Conservation (phyloP, 371 early-diverging fungal species). For the Mucor mucedo region DNA sequence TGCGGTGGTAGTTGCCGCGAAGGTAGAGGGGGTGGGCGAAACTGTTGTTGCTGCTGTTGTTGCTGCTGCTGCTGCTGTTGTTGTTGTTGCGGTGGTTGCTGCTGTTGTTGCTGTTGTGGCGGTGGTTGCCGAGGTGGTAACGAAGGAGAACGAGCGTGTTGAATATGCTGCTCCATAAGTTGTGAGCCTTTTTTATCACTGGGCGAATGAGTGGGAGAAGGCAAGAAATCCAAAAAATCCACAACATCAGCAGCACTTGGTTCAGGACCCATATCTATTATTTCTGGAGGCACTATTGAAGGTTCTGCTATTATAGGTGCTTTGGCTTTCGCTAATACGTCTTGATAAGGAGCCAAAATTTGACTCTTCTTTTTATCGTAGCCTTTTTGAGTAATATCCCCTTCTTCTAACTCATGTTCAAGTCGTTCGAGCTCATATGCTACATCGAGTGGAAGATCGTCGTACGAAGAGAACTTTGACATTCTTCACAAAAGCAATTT, state of each 20-base stretch:
- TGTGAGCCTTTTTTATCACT: conserved; percentile 26
- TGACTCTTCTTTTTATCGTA: conserved; percentile 61
- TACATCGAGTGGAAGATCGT: conserved; percentile 49
- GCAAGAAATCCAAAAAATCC: conserved; percentile 54
- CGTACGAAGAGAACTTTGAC: conserved; percentile 31
- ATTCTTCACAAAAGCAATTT: conserved; percentile 8
- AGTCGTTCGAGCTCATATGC: conserved; percentile 53
- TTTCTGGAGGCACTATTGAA: background rate
- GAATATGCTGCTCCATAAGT: conserved; percentile 31
- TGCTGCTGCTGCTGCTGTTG: conserved; percentile 12
- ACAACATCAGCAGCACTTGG: conserved; percentile 57
- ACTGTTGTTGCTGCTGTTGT: conserved; percentile 3
- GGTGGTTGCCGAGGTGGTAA: conserved; percentile 11
- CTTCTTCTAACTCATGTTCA: conserved; percentile 65
- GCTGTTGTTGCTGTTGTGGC: conserved; percentile 5
- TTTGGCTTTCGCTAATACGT: conserved; percentile 1
- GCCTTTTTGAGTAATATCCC: conserved; percentile 74
- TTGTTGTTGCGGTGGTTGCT: conserved; percentile 1
- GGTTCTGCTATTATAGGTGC: background rate
- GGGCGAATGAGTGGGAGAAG: conserved; percentile 53
- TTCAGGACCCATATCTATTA: conserved; percentile 37
- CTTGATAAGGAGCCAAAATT: conserved; percentile 31
- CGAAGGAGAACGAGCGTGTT: background rate
- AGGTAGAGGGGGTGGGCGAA: conserved; percentile 3
- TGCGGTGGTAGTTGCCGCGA: background rate